Evolutionary conservation across 1,284 basidiomycete genomes (phyloP).

Genomic region (Puccinia novopanici): DNA sequence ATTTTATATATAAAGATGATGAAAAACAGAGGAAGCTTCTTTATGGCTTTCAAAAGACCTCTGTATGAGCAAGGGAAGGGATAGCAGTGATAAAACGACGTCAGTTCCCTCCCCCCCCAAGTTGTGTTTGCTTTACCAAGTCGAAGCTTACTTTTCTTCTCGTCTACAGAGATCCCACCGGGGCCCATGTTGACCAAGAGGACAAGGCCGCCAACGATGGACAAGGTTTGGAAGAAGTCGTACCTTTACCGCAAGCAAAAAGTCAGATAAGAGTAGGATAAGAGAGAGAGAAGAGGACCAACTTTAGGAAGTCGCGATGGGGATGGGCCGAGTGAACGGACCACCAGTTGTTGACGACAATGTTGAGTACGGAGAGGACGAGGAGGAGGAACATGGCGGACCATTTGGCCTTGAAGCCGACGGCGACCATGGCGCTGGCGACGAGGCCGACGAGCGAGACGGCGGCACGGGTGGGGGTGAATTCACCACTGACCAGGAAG

Average conservation of each 20-base stretch:
- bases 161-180: constrained; percentile 93
- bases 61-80: too few species aligned
- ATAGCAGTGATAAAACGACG: too few species aligned
- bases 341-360: constrained; percentile 99
- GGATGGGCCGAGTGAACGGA: constrained; percentile 88
- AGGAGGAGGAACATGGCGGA: constrained; percentile 94
- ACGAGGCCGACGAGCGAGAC: constrained; percentile 83
- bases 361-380: constrained; percentile 89
- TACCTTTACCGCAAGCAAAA: constrained; percentile 63
- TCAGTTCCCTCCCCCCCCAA: too few species aligned
- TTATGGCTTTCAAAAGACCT: too few species aligned
- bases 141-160: constrained; percentile 90
- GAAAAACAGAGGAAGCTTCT: too few species aligned
- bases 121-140: background rate
- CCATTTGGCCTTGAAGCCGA: constrained; percentile 99
- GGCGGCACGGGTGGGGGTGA: constrained; percentile 80
- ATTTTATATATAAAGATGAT: too few species aligned
- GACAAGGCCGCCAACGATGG: constrained; percentile 95
- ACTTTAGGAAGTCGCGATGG: constrained; percentile 96
- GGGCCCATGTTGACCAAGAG: constrained; percentile 98
- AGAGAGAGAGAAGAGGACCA: constrained; percentile 55
- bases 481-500: constrained; percentile 89
- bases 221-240: constrained; percentile 72
- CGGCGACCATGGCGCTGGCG: constrained; percentile 92
- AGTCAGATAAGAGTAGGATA: background rate